Conservation (phyloP, 768 basidiomycete genomes). For the Mycena latifolia region DNA sequence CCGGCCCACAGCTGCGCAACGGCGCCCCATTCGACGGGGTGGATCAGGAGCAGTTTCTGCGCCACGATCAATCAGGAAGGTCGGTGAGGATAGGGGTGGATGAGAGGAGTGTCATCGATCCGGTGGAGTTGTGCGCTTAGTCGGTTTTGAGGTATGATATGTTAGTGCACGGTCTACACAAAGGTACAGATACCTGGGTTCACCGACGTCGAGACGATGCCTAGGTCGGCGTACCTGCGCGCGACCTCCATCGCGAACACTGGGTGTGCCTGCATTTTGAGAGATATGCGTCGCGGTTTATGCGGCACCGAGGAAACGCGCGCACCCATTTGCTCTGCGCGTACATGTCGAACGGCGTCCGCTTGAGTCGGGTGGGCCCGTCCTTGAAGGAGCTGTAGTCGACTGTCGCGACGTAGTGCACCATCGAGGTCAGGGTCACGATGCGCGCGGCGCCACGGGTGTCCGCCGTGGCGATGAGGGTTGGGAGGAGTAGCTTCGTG, state of each 20-base stretch:
- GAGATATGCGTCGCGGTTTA: too few species aligned
- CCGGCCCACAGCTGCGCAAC: constrained; percentile 60
- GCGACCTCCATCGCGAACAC: constrained; percentile 60
- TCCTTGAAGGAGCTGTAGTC: constrained; percentile 58
- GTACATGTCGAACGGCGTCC: constrained; percentile 40
- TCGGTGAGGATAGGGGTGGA: not conserved
- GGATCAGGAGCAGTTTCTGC: constrained; percentile 40
- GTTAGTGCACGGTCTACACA: too few species aligned
- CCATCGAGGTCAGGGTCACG: constrained; percentile 60
- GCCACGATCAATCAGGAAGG: too few species aligned
- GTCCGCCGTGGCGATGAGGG: constrained; percentile 52
- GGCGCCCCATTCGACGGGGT: constrained; percentile 51
- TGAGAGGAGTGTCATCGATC: not conserved
- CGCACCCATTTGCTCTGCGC: constrained; percentile 61
- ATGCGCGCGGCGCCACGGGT: constrained; percentile 53
- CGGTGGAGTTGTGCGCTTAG: constrained; percentile 9
- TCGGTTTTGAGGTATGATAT: constrained; percentile 27
- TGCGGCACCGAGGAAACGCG: too few species aligned
- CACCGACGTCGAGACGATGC: constrained; percentile 59
- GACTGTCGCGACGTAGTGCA: constrained; percentile 47
- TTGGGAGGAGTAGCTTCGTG: constrained; percentile 63
- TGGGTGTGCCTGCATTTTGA: constrained; percentile 53
- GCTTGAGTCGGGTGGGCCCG: constrained; percentile 43
- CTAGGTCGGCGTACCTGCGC: constrained; percentile 57
- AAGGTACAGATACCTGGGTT: constrained; percentile 52